These are phyloP conservation scores for Saccharomycopsis synnaedendra DNA, from an alignment of 805 yeast genomes.

Conservation along the genomic window DNA sequence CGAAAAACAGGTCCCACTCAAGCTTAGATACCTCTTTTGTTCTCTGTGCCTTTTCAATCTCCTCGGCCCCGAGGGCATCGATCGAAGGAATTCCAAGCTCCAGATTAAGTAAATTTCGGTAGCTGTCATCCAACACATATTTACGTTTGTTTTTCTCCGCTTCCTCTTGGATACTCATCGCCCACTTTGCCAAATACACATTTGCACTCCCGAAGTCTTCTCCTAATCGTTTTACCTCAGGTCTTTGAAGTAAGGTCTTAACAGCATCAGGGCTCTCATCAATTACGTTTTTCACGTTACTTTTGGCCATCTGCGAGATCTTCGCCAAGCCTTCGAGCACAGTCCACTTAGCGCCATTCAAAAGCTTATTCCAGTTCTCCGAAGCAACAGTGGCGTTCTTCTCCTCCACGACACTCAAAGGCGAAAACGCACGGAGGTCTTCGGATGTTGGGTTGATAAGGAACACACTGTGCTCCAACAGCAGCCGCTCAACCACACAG, in stretches of 20 bases:
- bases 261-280: conserved; percentile 44
- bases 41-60: conserved; percentile 43
- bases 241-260: conserved; percentile 51
- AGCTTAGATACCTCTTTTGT: conserved; percentile 55
- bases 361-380: conserved; percentile 32
- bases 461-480: conserved; percentile 60
- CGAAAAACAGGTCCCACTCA: conserved; percentile 85
- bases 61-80: conserved; percentile 43
- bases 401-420: conserved; percentile 27
- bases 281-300: conserved; percentile 50
- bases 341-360: conserved; percentile 75
- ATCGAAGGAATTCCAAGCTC: conserved; percentile 50
- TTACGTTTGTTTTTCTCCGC: conserved; percentile 45
- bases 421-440: conserved; percentile 50
- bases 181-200: conserved; percentile 93
- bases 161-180: conserved; percentile 84
- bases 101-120: conserved; percentile 38
- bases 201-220: conserved; percentile 91
- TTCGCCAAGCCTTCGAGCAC: conserved; percentile 76
- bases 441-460: conserved; percentile 69
- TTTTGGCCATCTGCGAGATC: conserved; percentile 52
- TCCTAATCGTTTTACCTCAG: conserved; percentile 72
- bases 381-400: conserved; percentile 2
- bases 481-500: conserved; percentile 55
- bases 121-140: conserved; percentile 46